Conservation (phyloP, 139 green algal genomes). For the Picochlorum sp. region DNA sequence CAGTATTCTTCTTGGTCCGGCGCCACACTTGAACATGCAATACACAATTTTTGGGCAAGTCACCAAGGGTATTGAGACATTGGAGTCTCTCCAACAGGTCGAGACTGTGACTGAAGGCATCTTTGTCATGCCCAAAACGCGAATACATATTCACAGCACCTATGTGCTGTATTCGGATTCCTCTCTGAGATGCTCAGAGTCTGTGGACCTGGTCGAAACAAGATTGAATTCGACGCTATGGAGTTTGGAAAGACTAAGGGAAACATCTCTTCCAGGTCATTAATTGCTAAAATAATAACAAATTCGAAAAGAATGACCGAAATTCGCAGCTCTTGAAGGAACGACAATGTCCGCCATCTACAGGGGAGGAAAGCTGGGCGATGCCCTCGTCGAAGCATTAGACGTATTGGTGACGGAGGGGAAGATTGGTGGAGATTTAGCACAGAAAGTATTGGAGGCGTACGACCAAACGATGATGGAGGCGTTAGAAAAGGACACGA, state of each 20-base stretch:
- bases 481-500: constrained; percentile 17
- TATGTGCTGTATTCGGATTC: constrained; percentile 36
- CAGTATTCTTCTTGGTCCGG: constrained; percentile 71
- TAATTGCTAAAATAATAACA: no score
- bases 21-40: constrained; percentile 74
- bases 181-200: background rate
- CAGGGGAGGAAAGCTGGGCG: constrained; percentile 29
- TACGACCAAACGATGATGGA: constrained; percentile 15
- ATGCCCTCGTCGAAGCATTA: constrained; percentile 35
- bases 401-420: constrained; percentile 29
- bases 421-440: constrained; percentile 35
- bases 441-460: constrained; percentile 31
- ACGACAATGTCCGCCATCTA: constrained; percentile 17
- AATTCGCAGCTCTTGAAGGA: background rate
- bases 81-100: constrained; percentile 60
- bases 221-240: background rate
- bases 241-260: background rate
- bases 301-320: background rate
- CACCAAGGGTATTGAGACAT: constrained; percentile 60
- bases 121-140: constrained; percentile 74
- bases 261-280: background rate
- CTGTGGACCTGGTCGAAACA: background rate
- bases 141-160: constrained; percentile 64
- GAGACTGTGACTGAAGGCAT: constrained; percentile 69
- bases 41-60: constrained; percentile 69